phyloP scores from a whole-genome alignment of 2,329 filamentous ascomycete genomes.

The Hypoxylon sp. region DNA sequence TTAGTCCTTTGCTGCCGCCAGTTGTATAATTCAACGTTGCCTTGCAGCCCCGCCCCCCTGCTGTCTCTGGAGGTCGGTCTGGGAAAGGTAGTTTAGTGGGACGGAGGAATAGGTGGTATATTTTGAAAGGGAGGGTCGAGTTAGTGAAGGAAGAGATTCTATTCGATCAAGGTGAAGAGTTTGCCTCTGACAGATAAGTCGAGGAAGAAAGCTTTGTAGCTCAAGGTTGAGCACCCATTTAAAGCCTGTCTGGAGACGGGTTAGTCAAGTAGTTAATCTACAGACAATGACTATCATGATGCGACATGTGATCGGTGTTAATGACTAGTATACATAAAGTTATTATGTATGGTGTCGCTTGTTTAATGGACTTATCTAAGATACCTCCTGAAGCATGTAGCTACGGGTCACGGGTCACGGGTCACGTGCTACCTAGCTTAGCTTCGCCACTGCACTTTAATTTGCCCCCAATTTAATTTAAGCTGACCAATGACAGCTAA shows the following conservation, averaged over 20 bases:
- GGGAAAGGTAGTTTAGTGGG: constrained; percentile 20
- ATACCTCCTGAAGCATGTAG: too few species aligned
- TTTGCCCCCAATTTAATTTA: constrained; percentile 17
- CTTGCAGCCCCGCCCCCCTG: constrained; percentile 47
- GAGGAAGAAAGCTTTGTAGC: constrained; percentile 18
- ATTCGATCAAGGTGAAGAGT: constrained; percentile 19
- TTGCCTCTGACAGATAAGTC: constrained; percentile 23
- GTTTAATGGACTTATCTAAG: too few species aligned
- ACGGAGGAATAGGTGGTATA: constrained; percentile 28
- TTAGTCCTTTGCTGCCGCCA: constrained; percentile 41
- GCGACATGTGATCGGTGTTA: not conserved
- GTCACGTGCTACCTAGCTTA: too few species aligned
- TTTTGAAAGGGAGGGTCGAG: constrained; percentile 15
- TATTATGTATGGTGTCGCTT: too few species aligned
- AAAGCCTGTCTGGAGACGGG: constrained; percentile 21
- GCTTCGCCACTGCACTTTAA: too few species aligned
- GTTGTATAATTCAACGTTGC: constrained; percentile 48
- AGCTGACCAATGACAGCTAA: not conserved
- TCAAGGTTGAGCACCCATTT: constrained; percentile 28
- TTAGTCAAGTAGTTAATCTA: constrained; percentile 34
- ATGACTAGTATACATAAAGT: too few species aligned
- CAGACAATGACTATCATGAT: constrained; percentile 19
- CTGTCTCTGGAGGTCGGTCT: constrained; percentile 37
- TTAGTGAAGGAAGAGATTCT: constrained; percentile 23
- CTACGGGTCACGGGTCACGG: constrained; percentile 6